phyloP scores from a whole-genome alignment of 495 filamentous ascomycete species.

The Chaetomidium leptoderma region DNA sequence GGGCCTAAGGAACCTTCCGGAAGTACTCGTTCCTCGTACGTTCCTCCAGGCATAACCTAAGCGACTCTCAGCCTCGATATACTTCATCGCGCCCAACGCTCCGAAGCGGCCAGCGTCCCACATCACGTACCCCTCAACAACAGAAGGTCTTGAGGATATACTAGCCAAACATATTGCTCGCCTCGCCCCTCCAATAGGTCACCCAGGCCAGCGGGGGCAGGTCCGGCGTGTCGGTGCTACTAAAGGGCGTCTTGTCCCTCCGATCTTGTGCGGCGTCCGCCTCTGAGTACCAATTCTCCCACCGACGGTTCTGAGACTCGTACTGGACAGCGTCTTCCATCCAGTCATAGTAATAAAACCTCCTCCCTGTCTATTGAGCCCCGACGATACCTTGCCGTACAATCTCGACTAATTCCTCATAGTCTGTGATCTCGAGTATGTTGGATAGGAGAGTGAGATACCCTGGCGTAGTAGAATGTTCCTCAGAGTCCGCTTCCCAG shows the following conservation, averaged over 20 bases:
- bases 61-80: too few relatives aligned
- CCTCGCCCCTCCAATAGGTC: not conserved
- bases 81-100: not conserved
- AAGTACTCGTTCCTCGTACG: too few relatives aligned
- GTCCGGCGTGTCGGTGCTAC: not conserved
- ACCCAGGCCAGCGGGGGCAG: not conserved
- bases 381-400: not conserved
- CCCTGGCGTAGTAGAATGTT: not conserved
- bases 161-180: not conserved
- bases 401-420: not conserved
- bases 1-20: too few relatives aligned
- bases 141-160: not conserved
- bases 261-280: not conserved
- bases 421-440: not conserved
- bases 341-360: not conserved
- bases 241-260: not conserved
- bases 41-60: too few relatives aligned
- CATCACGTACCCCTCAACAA: constrained; percentile 5
- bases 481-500: too few relatives aligned
- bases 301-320: not conserved
- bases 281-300: not conserved
- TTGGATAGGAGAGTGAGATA: not conserved
- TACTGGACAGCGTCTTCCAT: not conserved
- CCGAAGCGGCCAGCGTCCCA: not conserved
- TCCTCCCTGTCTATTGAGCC: too few relatives aligned